These are phyloP conservation scores for Lecanicillium sp. DNA, from an alignment of 2,329 filamentous ascomycete species.

Conservation along the genomic window DNA sequence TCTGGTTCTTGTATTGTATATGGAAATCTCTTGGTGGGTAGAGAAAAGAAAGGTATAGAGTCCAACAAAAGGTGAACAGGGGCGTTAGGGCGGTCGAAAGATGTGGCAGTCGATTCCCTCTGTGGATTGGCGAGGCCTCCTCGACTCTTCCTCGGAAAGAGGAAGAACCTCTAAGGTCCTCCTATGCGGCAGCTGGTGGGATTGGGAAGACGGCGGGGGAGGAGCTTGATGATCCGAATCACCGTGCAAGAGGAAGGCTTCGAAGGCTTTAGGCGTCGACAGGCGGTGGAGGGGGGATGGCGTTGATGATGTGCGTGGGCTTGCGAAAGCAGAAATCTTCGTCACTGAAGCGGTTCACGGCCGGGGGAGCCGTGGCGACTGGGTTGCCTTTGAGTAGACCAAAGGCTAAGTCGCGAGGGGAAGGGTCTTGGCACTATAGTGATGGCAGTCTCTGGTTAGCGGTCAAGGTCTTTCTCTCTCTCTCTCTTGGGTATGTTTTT, in stretches of 20 bases:
- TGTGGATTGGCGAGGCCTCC: slow-evolving; percentile 90
- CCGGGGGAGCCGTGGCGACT: slow-evolving; percentile 54
- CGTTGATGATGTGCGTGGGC: slow-evolving; percentile 60
- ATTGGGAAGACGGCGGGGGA: slow-evolving; percentile 49
- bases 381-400: slow-evolving; percentile 55
- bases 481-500: slow-evolving; percentile 6
- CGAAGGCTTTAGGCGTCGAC: slow-evolving; percentile 41
- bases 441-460: slow-evolving; percentile 9
- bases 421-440: slow-evolving; percentile 1
- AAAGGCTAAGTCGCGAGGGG: slow-evolving; percentile 43
- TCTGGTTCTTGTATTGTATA: no score
- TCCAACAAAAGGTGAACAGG: slow-evolving; percentile 30
- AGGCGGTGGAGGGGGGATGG: slow-evolving; percentile 49
- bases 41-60: slow-evolving; percentile 12
- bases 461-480: slow-evolving; percentile 7
- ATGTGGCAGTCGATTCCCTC: slow-evolving; percentile 87
- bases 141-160: slow-evolving; percentile 99
- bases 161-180: slow-evolving; percentile 97
- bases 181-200: slow-evolving; percentile 99
- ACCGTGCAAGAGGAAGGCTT: slow-evolving; percentile 44
- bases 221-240: slow-evolving; percentile 37
- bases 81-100: slow-evolving; percentile 87
- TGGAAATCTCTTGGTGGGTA: slow-evolving; percentile 2
- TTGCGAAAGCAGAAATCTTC: slow-evolving; percentile 63
- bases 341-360: slow-evolving; percentile 56